Percentiles rank a stretch among this genome's conserved stretches.
Conservation (phyloP, 2,329 filamentous ascomycete genomes). For the Hymenoscyphus fructigenus region DNA sequence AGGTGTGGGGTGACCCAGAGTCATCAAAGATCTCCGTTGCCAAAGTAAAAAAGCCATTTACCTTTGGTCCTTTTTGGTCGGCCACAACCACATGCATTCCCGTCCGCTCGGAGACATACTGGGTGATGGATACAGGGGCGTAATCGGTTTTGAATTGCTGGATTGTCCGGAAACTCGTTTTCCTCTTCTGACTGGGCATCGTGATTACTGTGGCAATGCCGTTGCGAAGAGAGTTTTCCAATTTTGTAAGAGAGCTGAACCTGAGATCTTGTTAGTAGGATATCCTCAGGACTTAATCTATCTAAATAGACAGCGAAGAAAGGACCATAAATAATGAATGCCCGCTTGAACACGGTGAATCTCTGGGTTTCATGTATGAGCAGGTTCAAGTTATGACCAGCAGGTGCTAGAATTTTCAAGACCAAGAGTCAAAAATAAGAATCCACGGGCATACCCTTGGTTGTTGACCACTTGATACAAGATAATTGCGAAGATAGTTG, state of each 20-base stretch:
- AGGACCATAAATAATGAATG: not conserved
- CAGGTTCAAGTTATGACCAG: no score
- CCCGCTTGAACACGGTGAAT: not conserved
- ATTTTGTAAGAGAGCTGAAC: conserved; percentile 4
- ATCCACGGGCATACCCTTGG: conserved; percentile 25
- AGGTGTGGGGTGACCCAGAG: conserved; percentile 84
- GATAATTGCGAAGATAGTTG: conserved; percentile 22
- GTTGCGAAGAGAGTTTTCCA: not conserved
- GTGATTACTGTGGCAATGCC: conserved; percentile 30
- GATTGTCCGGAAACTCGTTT: conserved; percentile 73
- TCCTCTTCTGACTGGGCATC: conserved; percentile 55
- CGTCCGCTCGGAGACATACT: conserved; percentile 93
- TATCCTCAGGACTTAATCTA: not conserved
- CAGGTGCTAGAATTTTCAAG: not conserved
- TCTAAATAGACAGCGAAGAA: not conserved
- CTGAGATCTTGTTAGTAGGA: conserved; percentile 3
- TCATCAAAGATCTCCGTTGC: conserved; percentile 98
- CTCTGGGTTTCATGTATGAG: no score
- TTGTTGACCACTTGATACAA: conserved; percentile 22
- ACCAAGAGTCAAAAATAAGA: not conserved
- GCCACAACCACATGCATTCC: conserved; percentile 94
- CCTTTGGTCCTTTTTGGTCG: conserved; percentile 90
- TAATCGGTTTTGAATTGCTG: conserved; percentile 89
- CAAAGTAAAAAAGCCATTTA: conserved; percentile 90
- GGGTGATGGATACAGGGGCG: conserved; percentile 81